Percentiles rank a stretch among this genome's conserved stretches.
Conservation (phyloP, 345 rosid genomes). For the Pistacia atlantica region DNA sequence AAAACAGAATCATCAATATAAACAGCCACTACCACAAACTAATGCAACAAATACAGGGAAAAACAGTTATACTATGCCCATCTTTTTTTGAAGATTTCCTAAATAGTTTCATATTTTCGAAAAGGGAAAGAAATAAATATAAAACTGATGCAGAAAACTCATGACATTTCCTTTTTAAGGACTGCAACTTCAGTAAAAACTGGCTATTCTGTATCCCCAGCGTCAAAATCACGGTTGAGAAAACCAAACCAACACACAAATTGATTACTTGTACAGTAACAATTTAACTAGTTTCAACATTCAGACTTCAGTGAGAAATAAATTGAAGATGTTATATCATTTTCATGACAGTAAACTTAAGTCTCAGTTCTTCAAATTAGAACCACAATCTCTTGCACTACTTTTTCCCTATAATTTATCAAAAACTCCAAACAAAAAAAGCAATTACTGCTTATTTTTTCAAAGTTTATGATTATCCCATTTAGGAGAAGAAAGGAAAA, state of each 20-base stretch:
- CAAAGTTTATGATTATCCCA: background rate
- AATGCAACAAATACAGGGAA: too few species aligned
- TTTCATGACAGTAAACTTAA: too few species aligned
- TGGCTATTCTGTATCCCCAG: background rate
- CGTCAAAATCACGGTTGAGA: background rate
- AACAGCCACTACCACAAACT: background rate
- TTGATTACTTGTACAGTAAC: too few species aligned
- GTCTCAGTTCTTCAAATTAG: too few species aligned
- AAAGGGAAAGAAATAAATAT: background rate
- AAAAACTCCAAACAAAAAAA: background rate
- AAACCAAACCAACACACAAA: background rate
- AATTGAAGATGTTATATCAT: too few species aligned
- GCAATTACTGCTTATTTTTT: background rate
- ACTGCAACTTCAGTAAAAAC: background rate
- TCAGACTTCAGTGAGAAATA: too few species aligned
- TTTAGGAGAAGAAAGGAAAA: background rate
- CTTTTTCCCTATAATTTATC: background rate
- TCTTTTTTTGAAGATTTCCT: background rate
- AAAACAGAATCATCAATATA: background rate
- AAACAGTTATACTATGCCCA: background rate
- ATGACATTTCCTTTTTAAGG: background rate
- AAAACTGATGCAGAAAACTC: background rate
- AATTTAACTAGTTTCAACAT: too few species aligned
- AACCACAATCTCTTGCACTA: background rate
- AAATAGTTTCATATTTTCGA: background rate